phyloP scores from a whole-genome alignment of 768 basidiomycete genomes.

The Auricularia heimuer region DNA sequence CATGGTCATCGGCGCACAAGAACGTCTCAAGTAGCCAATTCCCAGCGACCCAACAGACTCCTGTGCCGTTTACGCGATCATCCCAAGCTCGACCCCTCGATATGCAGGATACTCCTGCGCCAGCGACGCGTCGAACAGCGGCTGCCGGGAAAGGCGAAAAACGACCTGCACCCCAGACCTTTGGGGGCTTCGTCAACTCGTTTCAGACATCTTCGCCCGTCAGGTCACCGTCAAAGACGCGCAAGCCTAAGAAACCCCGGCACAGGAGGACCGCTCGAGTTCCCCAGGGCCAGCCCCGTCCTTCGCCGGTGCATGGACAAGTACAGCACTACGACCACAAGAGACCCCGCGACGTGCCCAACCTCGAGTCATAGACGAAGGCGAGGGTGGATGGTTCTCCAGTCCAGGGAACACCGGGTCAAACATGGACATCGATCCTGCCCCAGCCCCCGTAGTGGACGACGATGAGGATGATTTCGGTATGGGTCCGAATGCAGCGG shows the following conservation, averaged over 20 bases:
- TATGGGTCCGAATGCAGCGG: not conserved
- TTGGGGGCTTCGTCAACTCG: slow-evolving; percentile 48
- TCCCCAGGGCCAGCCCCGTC: not conserved
- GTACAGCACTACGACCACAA: not conserved
- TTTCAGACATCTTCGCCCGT: slow-evolving; percentile 35
- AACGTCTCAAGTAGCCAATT: slow-evolving; percentile 29
- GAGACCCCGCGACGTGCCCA: not conserved
- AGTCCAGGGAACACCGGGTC: not conserved
- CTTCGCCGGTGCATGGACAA: not conserved
- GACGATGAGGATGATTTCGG: not conserved
- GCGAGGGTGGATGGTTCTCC: not conserved
- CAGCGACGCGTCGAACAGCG: not conserved
- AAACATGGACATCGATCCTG: not conserved
- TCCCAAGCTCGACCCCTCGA: not conserved
- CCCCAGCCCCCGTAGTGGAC: not conserved
- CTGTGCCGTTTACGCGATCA: slow-evolving; percentile 28
- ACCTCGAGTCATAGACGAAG: not conserved
- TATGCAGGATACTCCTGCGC: slow-evolving; percentile 3
- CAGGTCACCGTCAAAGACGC: slow-evolving; percentile 6
- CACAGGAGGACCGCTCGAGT: not conserved
- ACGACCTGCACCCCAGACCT: slow-evolving; percentile 21
- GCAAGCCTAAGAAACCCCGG: not conserved
- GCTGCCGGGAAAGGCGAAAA: slow-evolving; percentile 1
- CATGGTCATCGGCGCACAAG: slow-evolving; percentile 32
- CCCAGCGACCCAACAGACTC: slow-evolving; percentile 30